These are phyloP conservation scores for Tolypocladium endophyticum DNA, from an alignment of 2,329 filamentous ascomycete species.

Conservation along the genomic window DNA sequence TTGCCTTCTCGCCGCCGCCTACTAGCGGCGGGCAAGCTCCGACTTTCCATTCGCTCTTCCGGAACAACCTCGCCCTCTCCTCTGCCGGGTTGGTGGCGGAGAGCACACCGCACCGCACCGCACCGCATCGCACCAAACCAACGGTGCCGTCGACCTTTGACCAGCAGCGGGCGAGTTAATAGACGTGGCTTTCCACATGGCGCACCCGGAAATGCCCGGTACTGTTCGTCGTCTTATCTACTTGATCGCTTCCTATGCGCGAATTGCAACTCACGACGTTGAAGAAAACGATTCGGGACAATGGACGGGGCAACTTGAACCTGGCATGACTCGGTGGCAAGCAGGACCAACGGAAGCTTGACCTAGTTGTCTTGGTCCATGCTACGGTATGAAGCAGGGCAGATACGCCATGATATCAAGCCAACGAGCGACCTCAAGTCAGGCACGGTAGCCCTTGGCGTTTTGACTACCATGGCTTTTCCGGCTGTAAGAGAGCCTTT, in stretches of 20 bases:
- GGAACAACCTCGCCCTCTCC: not conserved
- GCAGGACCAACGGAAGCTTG: not conserved
- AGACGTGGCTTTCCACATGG: too few species aligned
- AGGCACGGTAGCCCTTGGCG: too few species aligned
- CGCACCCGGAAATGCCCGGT: too few species aligned
- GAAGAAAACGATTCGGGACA: not conserved
- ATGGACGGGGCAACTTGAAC: not conserved
- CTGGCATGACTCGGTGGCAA: not conserved
- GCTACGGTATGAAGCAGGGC: not conserved
- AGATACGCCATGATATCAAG: not conserved
- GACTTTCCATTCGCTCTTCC: not conserved
- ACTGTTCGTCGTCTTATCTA: too few species aligned
- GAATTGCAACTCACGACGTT: not conserved
- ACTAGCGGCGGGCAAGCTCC: not conserved
- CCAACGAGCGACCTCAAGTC: too few species aligned
- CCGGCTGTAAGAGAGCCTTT: not conserved
- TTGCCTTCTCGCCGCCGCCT: not conserved
- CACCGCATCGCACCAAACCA: not conserved
- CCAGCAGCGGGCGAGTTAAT: too few species aligned
- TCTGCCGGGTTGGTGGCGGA: too few species aligned
- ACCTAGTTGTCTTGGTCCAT: not conserved
- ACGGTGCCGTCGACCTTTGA: too few species aligned
- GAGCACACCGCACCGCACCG: too few species aligned
- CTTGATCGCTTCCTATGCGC: too few species aligned
- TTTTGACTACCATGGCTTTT: not conserved